phyloP scores from a whole-genome alignment of 306 rosid genomes.

The Dryas octopetala region DNA sequence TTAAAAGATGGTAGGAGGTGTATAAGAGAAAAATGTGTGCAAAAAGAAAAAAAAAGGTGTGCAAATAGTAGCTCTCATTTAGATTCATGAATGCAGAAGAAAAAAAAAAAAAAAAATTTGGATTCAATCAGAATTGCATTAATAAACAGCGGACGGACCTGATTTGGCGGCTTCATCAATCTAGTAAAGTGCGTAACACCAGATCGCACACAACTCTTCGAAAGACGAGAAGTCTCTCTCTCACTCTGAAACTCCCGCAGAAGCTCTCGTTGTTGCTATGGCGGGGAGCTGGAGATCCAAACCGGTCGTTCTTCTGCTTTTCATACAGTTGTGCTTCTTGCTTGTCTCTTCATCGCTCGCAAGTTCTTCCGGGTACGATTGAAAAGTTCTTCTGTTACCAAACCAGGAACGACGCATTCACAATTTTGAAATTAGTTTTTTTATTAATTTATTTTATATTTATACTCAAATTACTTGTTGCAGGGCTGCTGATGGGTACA shows the following conservation, averaged over 20 bases:
- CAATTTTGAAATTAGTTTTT: background rate
- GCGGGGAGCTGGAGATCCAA: constrained; percentile 44
- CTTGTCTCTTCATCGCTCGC: constrained; percentile 54
- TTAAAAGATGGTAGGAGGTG: too few relatives aligned
- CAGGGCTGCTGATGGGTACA: constrained; percentile 76
- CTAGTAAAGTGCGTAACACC: constrained; percentile 4
- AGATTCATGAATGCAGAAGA: too few relatives aligned
- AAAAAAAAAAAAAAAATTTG: too few relatives aligned
- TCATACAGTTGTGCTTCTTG: constrained; percentile 46
- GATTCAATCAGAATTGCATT: too few relatives aligned
- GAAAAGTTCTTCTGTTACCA: constrained; percentile 9
- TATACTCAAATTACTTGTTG: constrained; percentile 7
- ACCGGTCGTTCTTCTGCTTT: constrained; percentile 39
- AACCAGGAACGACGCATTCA: background rate
- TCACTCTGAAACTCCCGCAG: constrained; percentile 8
- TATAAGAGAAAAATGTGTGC: too few relatives aligned
- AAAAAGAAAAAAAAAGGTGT: too few relatives aligned
- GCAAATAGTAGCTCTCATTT: too few relatives aligned
- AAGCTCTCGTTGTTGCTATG: constrained; percentile 13
- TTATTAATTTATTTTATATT: background rate
- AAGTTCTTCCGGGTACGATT: constrained; percentile 60
- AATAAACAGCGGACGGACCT: too few relatives aligned
- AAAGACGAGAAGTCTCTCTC: constrained; percentile 21
- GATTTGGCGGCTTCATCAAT: background rate
- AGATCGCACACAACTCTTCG: background rate